These are phyloP conservation scores for Botrytis squamosa DNA, from an alignment of 2,329 filamentous ascomycete genomes.

Conservation along the genomic window DNA sequence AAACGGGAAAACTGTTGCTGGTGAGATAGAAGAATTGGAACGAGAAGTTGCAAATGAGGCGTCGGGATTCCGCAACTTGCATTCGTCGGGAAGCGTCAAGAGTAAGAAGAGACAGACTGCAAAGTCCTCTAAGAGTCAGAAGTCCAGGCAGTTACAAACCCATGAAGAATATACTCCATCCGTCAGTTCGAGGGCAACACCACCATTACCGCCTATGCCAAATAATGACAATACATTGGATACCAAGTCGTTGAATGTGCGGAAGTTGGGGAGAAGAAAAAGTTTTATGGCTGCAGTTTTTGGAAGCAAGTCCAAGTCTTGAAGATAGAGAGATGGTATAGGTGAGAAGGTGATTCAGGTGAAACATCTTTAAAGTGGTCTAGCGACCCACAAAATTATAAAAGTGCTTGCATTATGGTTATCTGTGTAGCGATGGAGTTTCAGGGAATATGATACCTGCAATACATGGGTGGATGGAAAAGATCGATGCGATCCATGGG, in stretches of 20 bases:
- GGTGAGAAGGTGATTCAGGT: neutral
- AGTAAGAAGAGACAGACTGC: slow-evolving; percentile 41
- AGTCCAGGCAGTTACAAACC: slow-evolving; percentile 30
- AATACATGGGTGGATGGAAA: neutral
- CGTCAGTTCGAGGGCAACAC: slow-evolving; percentile 22
- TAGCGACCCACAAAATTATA: neutral
- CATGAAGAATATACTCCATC: slow-evolving; percentile 32
- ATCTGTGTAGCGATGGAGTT: slow-evolving; percentile 26
- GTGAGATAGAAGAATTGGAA: slow-evolving; percentile 59
- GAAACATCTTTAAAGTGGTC: neutral
- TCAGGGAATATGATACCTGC: neutral
- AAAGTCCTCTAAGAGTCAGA: slow-evolving; percentile 39
- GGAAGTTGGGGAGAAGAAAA: slow-evolving; percentile 44
- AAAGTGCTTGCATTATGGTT: slow-evolving; percentile 6
- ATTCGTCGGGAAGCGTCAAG: slow-evolving; percentile 30
- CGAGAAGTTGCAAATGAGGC: slow-evolving; percentile 26
- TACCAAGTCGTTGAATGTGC: slow-evolving; percentile 32
- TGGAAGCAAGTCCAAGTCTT: slow-evolving; percentile 32
- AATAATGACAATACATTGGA: slow-evolving; percentile 28
- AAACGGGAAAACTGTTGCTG: slow-evolving; percentile 67
- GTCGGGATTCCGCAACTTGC: slow-evolving; percentile 25
- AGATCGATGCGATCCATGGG: neutral
- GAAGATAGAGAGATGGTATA: neutral
- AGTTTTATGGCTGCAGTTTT: slow-evolving; percentile 51
- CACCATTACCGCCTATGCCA: slow-evolving; percentile 34